Percentiles rank a stretch among this genome's conserved stretches.
phyloP scores from a whole-genome alignment of 768 basidiomycete species.

The Gloeostereum incarnatum region DNA sequence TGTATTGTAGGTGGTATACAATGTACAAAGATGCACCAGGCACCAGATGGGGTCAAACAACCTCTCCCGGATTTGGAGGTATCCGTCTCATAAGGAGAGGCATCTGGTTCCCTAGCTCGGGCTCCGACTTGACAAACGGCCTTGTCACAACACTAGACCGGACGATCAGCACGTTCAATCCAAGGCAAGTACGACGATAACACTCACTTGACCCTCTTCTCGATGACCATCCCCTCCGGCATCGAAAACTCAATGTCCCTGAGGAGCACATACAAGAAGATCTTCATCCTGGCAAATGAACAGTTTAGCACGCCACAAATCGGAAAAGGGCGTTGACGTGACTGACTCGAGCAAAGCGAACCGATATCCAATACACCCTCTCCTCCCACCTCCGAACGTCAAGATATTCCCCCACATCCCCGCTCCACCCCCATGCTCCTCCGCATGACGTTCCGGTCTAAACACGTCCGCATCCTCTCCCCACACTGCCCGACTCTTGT shows the following conservation, averaged over 20 bases:
- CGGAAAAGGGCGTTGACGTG: constrained; percentile 6
- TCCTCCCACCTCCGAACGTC: constrained; percentile 41
- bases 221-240: constrained; percentile 42
- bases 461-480: constrained; percentile 59
- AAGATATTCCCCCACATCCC: constrained; percentile 61
- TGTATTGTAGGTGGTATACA: no score
- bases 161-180: constrained; percentile 9
- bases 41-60: no score
- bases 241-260: constrained; percentile 47
- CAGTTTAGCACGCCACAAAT: constrained; percentile 3
- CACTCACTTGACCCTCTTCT: constrained; percentile 58
- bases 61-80: neutral
- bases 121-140: constrained; percentile 47
- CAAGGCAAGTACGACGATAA: constrained; percentile 10
- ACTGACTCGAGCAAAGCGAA: constrained; percentile 56
- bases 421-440: constrained; percentile 41
- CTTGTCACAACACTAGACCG: constrained; percentile 39
- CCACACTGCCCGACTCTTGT: constrained; percentile 47
- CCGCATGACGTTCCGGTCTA: constrained; percentile 39
- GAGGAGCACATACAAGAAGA: constrained; percentile 48
- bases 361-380: constrained; percentile 53
- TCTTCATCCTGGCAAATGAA: constrained; percentile 47
- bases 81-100: constrained; percentile 38
- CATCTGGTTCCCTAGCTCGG: constrained; percentile 50
- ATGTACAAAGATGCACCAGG: no score